Percentiles rank a stretch among this genome's conserved stretches.
Evolutionary conservation across 2,329 filamentous ascomycete genomes (phyloP).

Genomic region (Penicillium sumatraense): DNA sequence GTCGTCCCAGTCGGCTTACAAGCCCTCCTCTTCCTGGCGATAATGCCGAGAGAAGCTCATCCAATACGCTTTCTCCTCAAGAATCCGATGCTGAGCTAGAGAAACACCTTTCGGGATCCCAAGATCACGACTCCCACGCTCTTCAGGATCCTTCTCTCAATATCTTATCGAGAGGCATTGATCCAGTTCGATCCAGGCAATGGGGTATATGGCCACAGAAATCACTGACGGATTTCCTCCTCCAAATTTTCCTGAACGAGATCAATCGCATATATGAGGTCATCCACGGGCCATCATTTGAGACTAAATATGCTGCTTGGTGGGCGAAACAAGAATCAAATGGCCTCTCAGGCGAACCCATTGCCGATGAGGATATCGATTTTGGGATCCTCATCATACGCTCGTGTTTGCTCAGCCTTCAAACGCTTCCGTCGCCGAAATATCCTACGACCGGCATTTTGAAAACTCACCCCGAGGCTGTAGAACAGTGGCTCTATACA

Average conservation of each 20-base stretch:
- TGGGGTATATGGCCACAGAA: not conserved
- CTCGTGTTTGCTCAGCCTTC: slow-evolving; percentile 2
- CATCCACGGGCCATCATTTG: not conserved
- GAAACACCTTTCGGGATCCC: not conserved
- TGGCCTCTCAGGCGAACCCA: not conserved
- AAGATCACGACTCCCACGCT: not conserved
- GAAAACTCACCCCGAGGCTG: not conserved
- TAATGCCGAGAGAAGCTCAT: not conserved
- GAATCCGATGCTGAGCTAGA: not conserved
- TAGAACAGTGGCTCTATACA: slow-evolving; percentile 2
- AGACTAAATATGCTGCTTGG: slow-evolving; percentile 1
- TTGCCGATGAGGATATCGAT: slow-evolving; percentile 2
- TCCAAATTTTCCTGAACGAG: slow-evolving; percentile 1
- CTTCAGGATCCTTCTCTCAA: not conserved
- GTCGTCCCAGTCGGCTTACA: not conserved
- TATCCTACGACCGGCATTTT: not conserved
- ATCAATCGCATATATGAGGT: slow-evolving; percentile 8
- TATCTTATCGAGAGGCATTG: not conserved
- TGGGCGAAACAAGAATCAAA: slow-evolving; percentile 1
- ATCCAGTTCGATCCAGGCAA: not conserved
- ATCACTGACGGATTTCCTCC: not conserved
- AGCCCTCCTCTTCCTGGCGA: not conserved
- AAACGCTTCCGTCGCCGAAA: slow-evolving; percentile 1
- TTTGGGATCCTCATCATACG: slow-evolving; percentile 1
- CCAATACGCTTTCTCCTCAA: not conserved